Evolutionary conservation across 2,329 filamentous ascomycete species (phyloP).

Genomic region (Orbilia brochopaga): DNA sequence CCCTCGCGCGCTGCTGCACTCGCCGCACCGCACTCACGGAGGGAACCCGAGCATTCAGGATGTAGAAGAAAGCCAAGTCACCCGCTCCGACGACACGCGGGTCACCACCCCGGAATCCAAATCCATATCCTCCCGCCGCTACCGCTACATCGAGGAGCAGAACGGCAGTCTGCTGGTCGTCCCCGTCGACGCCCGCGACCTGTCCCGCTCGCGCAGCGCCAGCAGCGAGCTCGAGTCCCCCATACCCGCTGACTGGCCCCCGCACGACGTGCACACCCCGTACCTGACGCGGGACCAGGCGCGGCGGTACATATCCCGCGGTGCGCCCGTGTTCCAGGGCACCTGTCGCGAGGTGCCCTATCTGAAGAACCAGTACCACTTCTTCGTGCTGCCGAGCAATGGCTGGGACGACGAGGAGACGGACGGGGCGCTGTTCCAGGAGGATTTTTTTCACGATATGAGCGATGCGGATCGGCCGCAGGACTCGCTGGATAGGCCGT

Average conservation of each 20-base stretch:
- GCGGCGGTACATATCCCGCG: slow-evolving; percentile 53
- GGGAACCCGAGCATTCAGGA: slow-evolving; percentile 25
- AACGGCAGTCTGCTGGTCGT: slow-evolving; percentile 46
- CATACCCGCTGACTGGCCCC: slow-evolving; percentile 45
- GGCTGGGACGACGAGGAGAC: slow-evolving; percentile 55
- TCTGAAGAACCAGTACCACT: slow-evolving; percentile 53
- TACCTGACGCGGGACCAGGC: slow-evolving; percentile 51
- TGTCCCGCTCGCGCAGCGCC: not conserved
- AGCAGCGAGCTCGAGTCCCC: slow-evolving; percentile 4
- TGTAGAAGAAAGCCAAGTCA: slow-evolving; percentile 49
- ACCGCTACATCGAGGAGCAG: slow-evolving; percentile 46
- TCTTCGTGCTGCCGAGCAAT: slow-evolving; percentile 54
- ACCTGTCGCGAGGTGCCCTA: slow-evolving; percentile 53
- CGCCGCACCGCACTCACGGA: not conserved
- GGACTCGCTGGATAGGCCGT: slow-evolving; percentile 77
- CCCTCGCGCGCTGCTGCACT: too few species aligned
- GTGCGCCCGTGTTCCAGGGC: slow-evolving; percentile 54
- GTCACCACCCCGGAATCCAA: slow-evolving; percentile 48
- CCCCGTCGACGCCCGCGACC: slow-evolving; percentile 17
- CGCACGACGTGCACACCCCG: slow-evolving; percentile 26
- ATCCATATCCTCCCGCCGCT: slow-evolving; percentile 27
- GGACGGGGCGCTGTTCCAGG: slow-evolving; percentile 53
- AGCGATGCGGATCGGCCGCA: slow-evolving; percentile 62
- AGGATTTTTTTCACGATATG: slow-evolving; percentile 55
- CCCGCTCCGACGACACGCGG: slow-evolving; percentile 45